These are phyloP conservation scores for Ambrosia hybrid DNA, from an alignment of 140 eudicot genomes.

Conservation along the genomic window DNA sequence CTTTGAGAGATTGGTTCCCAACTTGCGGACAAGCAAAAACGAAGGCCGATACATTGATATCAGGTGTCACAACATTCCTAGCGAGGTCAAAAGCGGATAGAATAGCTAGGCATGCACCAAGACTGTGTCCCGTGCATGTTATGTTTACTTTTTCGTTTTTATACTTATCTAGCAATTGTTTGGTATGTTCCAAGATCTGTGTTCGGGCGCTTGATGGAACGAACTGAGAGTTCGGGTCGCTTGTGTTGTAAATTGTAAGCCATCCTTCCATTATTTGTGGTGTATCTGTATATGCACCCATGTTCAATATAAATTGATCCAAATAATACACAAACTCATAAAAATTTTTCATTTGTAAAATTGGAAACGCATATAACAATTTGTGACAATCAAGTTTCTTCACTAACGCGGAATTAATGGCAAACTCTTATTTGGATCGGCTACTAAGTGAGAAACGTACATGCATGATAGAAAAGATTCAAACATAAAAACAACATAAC, in stretches of 20 bases:
- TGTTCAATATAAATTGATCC: too few relatives aligned
- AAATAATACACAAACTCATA: too few relatives aligned
- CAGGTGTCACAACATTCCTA: slow-evolving; percentile 3
- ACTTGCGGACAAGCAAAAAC: slow-evolving; percentile 26
- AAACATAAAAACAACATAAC: too few relatives aligned
- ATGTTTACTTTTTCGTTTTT: slow-evolving; percentile 35
- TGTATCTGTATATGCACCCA: not conserved
- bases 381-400: too few relatives aligned
- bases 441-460: too few relatives aligned
- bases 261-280: slow-evolving; percentile 35
- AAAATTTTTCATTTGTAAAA: too few relatives aligned
- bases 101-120: slow-evolving; percentile 29
- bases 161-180: slow-evolving; percentile 18
- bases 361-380: too few relatives aligned
- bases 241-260: slow-evolving; percentile 36
- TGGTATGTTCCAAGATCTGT: slow-evolving; percentile 19
- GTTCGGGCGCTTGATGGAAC: slow-evolving; percentile 30
- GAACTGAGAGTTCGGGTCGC: slow-evolving; percentile 23
- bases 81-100: slow-evolving; percentile 37
- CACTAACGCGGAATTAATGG: too few relatives aligned
- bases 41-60: slow-evolving; percentile 27
- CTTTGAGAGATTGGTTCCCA: slow-evolving; percentile 25
- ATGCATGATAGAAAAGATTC: too few relatives aligned
- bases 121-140: slow-evolving; percentile 35
- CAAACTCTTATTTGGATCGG: too few relatives aligned